Evolutionary conservation across 148 eudicot genomes (phyloP), one percentile per base, ranked within the genome.

Genomic region (Vaccinium vitisidaea): DNA sequence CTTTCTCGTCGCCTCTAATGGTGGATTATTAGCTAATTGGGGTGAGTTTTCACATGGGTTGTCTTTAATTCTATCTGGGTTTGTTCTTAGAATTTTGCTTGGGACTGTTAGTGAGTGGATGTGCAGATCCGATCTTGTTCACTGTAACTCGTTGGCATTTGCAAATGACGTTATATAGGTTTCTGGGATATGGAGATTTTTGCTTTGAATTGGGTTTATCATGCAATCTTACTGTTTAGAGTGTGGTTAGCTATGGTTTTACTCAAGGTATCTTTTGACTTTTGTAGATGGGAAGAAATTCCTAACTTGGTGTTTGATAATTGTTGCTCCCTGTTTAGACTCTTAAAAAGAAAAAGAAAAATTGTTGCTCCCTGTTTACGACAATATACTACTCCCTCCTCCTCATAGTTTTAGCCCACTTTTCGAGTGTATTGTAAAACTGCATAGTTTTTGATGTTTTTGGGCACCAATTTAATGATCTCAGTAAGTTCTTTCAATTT

Each of bases 41-140:
- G 78, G 67, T 19, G 36, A 59, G 54, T 67, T 82, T 48, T 83
- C 74, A 86, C 80, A 18, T 88, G 84, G 90, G 87, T 84, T 56
- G 7, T 52, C 36, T 10, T 86, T 14, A 52, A 71, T 59, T 82
- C 18, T 52, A 56, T 39, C 70, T 86, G 48, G 84, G 71, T 86
- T 36, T 21, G 78, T 80, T 59, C 75, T 84, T 25, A 32, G 27
- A 12, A 73, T 83, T 16, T 4, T 77, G 55, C 46, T 39, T 6
- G 9, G 69, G 23, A 84, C 52, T 80, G 50, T 75, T 77, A 16
- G 73, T 67, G 32, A 59, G 77, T 70, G 23, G 79, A 77, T 52
- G 21, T 5, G 8, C 15, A 55, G 71, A 63, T 30, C 70, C 71
- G 9, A 27, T 39, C 23, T 14, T 11, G 70, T 80, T 52, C 55